Percentiles rank a stretch among this genome's conserved stretches.
Conservation (phyloP, 2,329 filamentous ascomycete genomes). For the Aspergillus ochraceoroseus region DNA sequence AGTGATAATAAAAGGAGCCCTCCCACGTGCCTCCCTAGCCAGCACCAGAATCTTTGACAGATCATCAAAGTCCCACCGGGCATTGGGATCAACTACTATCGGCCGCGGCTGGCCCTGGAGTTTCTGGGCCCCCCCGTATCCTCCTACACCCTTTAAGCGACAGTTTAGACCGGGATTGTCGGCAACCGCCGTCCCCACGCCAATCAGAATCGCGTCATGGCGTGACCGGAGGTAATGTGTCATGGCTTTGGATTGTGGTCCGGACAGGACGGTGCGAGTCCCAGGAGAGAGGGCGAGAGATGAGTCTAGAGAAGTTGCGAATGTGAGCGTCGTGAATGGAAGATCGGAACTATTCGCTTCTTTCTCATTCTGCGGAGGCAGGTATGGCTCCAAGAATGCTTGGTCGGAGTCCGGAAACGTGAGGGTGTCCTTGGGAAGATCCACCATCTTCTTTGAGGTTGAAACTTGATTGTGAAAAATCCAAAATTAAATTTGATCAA, state of each 20-base stretch:
- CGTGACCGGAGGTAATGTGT: slow-evolving; percentile 84
- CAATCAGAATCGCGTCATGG: slow-evolving; percentile 81
- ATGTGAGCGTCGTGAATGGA: slow-evolving; percentile 70
- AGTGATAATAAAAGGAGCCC: slow-evolving; percentile 65
- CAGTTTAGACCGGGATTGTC: slow-evolving; percentile 86
- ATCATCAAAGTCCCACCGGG: slow-evolving; percentile 60
- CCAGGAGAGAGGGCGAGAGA: slow-evolving; percentile 69
- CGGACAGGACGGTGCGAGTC: slow-evolving; percentile 71
- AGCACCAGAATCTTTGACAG: slow-evolving; percentile 62
- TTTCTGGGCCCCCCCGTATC: slow-evolving; percentile 49
- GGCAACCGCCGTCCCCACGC: slow-evolving; percentile 74
- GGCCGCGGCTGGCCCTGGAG: slow-evolving; percentile 65
- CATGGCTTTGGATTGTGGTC: slow-evolving; percentile 80
- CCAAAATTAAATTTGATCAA: too few relatives aligned
- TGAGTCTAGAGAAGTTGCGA: slow-evolving; percentile 80
- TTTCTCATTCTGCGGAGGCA: slow-evolving; percentile 33
- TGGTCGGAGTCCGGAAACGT: slow-evolving; percentile 40
- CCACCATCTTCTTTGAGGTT: background rate
- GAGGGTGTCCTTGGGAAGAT: slow-evolving; percentile 25
- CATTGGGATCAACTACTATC: slow-evolving; percentile 70
- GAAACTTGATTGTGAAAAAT: too few relatives aligned
- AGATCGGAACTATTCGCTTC: slow-evolving; percentile 18
- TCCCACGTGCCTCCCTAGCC: slow-evolving; percentile 58
- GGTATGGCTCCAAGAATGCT: slow-evolving; percentile 45
- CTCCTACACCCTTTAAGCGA: slow-evolving; percentile 58